A percentile compares a stretch with the other conserved stretches of the same genome.
Evolutionary conservation across 768 basidiomycete species (phyloP).

Genomic region (Lactarius evosmus): DNA sequence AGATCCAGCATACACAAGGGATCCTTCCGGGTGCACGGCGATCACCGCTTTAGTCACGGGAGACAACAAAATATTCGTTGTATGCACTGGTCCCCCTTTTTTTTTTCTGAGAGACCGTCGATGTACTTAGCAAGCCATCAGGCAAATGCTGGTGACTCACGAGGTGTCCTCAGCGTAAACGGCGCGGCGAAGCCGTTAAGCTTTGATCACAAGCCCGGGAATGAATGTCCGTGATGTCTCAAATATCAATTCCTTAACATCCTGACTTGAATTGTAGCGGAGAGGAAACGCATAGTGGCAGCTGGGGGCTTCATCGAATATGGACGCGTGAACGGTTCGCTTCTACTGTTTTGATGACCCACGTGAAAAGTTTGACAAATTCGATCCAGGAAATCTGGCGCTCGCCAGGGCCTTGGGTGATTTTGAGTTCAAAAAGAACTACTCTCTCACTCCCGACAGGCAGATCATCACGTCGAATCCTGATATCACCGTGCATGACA

Average conservation of each 20-base stretch:
- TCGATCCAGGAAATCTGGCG: constrained; percentile 79
- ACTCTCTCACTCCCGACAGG: constrained; percentile 70
- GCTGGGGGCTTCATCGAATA: constrained; percentile 97
- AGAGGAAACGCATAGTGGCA: constrained; percentile 78
- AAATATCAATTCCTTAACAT: constrained; percentile 12
- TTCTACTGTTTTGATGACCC: background rate
- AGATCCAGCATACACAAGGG: constrained; percentile 86
- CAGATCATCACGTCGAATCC: constrained; percentile 96
- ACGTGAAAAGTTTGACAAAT: constrained; percentile 5
- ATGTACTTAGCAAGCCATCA: constrained; percentile 34
- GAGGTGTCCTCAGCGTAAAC: constrained; percentile 80
- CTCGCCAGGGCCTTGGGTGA: constrained; percentile 94
- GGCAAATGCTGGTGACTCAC: constrained; percentile 98
- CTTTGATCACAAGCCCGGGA: constrained; percentile 94
- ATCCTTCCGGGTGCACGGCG: constrained; percentile 96
- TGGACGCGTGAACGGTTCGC: constrained; percentile 89
- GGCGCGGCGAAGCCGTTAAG: constrained; percentile 88
- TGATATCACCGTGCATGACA: constrained; percentile 78
- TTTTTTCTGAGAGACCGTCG: background rate
- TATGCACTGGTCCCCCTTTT: constrained; percentile 42
- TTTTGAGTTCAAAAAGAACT: constrained; percentile 98
- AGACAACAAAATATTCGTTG: constrained; percentile 76
- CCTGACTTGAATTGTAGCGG: constrained; percentile 46
- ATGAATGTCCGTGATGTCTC: constrained; percentile 54
- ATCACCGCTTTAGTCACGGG: constrained; percentile 81